Evolutionary conservation across 768 basidiomycete species (phyloP), one percentile per base, ranked within the genome.

Genomic region (Suillus clintonianus): DNA sequence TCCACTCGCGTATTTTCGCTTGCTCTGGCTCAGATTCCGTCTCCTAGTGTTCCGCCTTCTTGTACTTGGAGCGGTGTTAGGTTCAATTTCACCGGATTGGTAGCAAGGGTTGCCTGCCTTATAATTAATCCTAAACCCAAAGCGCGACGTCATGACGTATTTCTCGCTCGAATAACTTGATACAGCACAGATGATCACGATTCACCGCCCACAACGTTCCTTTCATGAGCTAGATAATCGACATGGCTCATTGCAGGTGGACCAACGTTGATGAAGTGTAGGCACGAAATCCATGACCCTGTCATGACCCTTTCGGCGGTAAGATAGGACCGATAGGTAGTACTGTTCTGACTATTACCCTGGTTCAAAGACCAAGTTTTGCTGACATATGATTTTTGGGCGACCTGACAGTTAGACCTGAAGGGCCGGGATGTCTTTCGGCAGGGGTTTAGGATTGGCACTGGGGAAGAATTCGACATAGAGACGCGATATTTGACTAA

Each of bases 341-440:
- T 32, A 32, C 27, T 27, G 8, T 10, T 17, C 48, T 30, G 15
- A 53, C 6, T 5, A n/a, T 32, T 19, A 14, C 51, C 19, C 5
- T 34, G 19, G 19, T 17, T 50, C 27, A 27, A 17, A 30, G 15
- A 30, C 15, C 17, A 17, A 17, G 27, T 32, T 27, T 30, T 9
- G 32, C n/a, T n/a, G n/a, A n/a, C n/a, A n/a, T n/a, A n/a, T n/a
- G n/a, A n/a, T n/a, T n/a, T n/a, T n/a, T n/a, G n/a, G n/a, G n/a
- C 14, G 34, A 1, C n/a, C 34, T 64, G 24, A 66, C 58, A 5
- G 70, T 58, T 24, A 73, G 70, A 69, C 56, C 42, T 69, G 56
- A 32, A 71, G 64, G 19, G 70, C 42, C 34, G 67, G 72, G 0
- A 66, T n/a, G 6, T 73, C 59, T 51, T 58, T 53, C 59, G 71